phyloP scores from a whole-genome alignment of 352 stramenopile genomes.

The Globisporangium abappressorium region DNA sequence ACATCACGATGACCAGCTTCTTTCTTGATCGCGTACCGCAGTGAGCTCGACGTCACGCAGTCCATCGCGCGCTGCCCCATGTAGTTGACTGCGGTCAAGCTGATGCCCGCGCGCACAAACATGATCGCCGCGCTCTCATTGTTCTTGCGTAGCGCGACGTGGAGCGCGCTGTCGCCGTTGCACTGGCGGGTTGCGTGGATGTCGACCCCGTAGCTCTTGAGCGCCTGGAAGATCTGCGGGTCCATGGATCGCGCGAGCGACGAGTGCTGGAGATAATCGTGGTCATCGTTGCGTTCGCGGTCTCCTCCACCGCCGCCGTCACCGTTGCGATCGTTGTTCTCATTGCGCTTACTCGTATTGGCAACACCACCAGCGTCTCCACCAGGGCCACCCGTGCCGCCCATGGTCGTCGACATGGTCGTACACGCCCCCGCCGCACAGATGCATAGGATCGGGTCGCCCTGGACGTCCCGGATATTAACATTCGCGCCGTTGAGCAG shows the following conservation, averaged over 20 bases:
- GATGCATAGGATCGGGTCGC: conserved; percentile 64
- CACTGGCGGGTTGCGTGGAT: conserved; percentile 48
- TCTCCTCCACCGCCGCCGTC: conserved; percentile 26
- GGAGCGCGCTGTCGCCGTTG: conserved; percentile 73
- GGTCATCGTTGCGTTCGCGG: conserved; percentile 21
- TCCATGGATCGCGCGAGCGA: conserved; percentile 41
- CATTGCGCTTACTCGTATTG: not conserved
- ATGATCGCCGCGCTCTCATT: conserved; percentile 67
- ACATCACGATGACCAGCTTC: conserved; percentile 78
- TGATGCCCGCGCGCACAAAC: conserved; percentile 68
- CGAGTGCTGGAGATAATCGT: conserved; percentile 18
- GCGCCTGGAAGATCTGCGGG: conserved; percentile 47
- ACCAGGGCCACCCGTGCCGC: not conserved
- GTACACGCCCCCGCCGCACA: conserved; percentile 48
- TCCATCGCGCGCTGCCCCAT: conserved; percentile 71
- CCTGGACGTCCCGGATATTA: conserved; percentile 58
- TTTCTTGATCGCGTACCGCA: conserved; percentile 86
- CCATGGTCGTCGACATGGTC: conserved; percentile 17
- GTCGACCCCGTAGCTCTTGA: conserved; percentile 48
- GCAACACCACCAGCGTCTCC: not conserved
- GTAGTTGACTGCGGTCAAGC: conserved; percentile 57
- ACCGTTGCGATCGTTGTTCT: conserved; percentile 23
- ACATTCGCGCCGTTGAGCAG: conserved; percentile 52
- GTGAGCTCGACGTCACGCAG: conserved; percentile 54
- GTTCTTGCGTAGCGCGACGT: conserved; percentile 66